Base-by-base conservation (phyloP, 2,329 filamentous ascomycete species). In the Fusarium sp. region DNA sequence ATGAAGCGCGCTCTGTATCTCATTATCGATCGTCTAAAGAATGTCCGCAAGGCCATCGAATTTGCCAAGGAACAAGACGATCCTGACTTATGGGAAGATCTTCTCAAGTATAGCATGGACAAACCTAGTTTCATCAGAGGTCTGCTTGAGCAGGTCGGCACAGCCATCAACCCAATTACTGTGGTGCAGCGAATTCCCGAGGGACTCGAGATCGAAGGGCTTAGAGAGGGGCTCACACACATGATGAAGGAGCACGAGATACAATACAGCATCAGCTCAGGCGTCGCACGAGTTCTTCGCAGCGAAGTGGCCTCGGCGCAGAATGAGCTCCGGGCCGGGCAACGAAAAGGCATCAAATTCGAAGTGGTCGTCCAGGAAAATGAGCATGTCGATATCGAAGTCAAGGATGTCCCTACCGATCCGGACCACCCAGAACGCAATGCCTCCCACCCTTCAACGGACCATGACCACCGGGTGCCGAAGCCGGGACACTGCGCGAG, bases 211-310 rank as follows among this genome's bases (percentile, higher is more conserved):
- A 96, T 99, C 11, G 89, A 95, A 67, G 95, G 95, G 0, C 80
- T 99, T 7, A 84, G 93, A 55, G 92, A 97, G 61, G 95, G 94
- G 0, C 83, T 99, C 4, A 89, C 90, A 39, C 90, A 93, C 53
- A 93, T 99, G 80, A 90, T 99, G 73, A 89, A 94, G 68, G 95
- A 99, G 75, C 93, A 97, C 72, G 95, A 98, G 72, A 91, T 99
- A 39, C 95, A 98, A 77, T 88, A 91, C 72, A 95, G 90, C 68
- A 97, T 99, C 72, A 94, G 90, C 63, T 88, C 90, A 38, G 95
- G 95, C 1, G 95, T 96, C 4, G 93, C 95, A 1, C 86, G 87
- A 50, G 93, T 98, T 1, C 80, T 98, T 37, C 83, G 90, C 46
- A 92, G 93, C 53, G 95, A 99, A 76, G 94, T 99, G 1, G 88